phyloP scores from a whole-genome alignment of 495 filamentous ascomycete genomes.

The Clohesyomyces aquaticus region DNA sequence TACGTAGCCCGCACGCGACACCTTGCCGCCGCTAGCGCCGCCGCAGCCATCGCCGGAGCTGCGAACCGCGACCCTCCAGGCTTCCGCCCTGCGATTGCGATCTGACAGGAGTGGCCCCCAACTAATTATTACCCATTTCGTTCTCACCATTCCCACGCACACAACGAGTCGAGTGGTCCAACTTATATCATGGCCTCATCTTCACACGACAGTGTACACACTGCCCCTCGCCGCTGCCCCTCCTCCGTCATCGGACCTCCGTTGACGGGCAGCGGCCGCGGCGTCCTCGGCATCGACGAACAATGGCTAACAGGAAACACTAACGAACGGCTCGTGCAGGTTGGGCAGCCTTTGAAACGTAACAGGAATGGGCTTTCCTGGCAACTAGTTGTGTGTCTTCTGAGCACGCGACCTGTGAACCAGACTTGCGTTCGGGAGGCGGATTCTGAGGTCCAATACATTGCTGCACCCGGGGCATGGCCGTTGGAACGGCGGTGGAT shows the following conservation, averaged over 20 bases:
- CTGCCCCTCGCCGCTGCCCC: background rate
- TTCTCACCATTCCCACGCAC: no score
- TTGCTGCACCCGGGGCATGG: background rate
- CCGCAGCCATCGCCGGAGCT: background rate
- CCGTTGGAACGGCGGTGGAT: background rate
- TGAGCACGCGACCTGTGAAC: conserved; percentile 4
- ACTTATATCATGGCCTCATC: background rate
- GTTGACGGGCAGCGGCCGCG: background rate
- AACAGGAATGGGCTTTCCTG: conserved; percentile 1
- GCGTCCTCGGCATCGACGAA: background rate
- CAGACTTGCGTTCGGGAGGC: background rate
- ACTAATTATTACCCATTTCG: no score
- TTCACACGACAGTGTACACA: background rate
- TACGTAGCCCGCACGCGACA: conserved; percentile 24
- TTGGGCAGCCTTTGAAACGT: conserved; percentile 8
- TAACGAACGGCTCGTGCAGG: background rate
- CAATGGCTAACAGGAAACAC: background rate
- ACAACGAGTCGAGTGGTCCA: background rate
- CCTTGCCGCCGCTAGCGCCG: conserved; percentile 27
- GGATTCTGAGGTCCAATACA: background rate
- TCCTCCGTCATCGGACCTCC: conserved; percentile 17
- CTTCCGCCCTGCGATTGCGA: background rate
- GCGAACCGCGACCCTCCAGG: background rate
- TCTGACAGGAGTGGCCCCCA: no score
- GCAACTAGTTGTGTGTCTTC: background rate